phyloP scores from a whole-genome alignment of 106 monocot genomes.

The Allium cepa region DNA sequence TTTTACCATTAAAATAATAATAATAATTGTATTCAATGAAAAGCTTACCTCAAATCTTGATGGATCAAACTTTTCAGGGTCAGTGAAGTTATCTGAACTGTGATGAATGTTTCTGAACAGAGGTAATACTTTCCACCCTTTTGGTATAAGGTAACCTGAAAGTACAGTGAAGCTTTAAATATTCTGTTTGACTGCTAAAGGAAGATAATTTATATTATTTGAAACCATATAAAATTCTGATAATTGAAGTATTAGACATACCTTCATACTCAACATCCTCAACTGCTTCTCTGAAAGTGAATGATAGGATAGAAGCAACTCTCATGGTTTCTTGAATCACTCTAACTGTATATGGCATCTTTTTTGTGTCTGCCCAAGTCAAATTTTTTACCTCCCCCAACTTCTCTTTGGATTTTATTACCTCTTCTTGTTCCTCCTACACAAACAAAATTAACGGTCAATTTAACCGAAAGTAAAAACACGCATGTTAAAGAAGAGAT shows the following conservation, averaged over 20 bases:
- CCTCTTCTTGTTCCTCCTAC: constrained; percentile 85
- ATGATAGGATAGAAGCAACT: constrained; percentile 76
- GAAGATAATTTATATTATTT: no score
- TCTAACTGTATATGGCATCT: constrained; percentile 62
- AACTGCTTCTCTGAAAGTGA: constrained; percentile 92
- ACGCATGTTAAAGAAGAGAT: background rate
- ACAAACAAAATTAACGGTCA: background rate
- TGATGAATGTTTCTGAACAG: constrained; percentile 91
- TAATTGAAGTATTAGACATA: background rate
- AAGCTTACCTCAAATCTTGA: constrained; percentile 78
- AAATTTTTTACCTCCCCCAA: constrained; percentile 7
- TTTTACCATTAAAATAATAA: no score
- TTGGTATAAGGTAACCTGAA: constrained; percentile 85
- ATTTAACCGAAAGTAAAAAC: background rate
- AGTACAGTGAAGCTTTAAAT: no score
- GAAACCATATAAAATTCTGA: background rate
- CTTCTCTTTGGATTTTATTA: constrained; percentile 17
- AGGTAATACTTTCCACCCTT: constrained; percentile 94
- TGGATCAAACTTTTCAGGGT: constrained; percentile 90
- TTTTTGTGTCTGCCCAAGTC: constrained; percentile 74
- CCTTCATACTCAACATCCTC: constrained; percentile 89
- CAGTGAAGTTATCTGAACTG: constrained; percentile 65
- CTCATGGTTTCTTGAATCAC: constrained; percentile 95
- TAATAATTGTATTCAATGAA: no score
- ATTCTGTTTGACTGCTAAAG: no score